Percentiles rank a stretch among this genome's conserved stretches.
Evolutionary conservation across 2,329 filamentous ascomycete genomes (phyloP).

Genomic region (Ophiostoma himal-ulmi): DNA sequence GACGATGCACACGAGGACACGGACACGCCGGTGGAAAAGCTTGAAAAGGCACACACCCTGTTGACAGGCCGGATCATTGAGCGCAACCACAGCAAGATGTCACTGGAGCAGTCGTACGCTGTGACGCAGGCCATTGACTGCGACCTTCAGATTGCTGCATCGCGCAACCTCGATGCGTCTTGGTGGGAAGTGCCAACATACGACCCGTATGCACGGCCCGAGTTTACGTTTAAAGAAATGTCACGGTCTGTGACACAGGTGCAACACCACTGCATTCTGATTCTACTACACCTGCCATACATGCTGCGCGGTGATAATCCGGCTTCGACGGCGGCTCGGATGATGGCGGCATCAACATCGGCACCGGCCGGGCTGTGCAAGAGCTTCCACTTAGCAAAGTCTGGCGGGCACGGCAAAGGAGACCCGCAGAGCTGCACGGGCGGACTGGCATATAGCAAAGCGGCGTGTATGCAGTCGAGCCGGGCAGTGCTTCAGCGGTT

Average conservation of each 20-base stretch:
- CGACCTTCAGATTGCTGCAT: conserved; percentile 41
- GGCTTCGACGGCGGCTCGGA: conserved; percentile 23
- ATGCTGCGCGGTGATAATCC: conserved; percentile 36
- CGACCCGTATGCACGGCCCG: conserved; percentile 25
- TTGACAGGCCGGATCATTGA: conserved; percentile 43
- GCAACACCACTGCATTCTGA: conserved; percentile 45
- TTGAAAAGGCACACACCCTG: conserved; percentile 42
- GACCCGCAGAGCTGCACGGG: neutral
- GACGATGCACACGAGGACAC: conserved; percentile 16
- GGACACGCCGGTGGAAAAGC: conserved; percentile 37
- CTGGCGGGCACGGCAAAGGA: neutral
- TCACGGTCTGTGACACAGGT: conserved; percentile 43
- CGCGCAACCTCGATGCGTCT: conserved; percentile 36
- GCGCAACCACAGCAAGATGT: conserved; percentile 42
- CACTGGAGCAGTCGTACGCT: conserved; percentile 36
- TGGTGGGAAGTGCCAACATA: conserved; percentile 45
- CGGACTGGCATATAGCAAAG: conserved; percentile 43
- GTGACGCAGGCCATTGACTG: conserved; percentile 42
- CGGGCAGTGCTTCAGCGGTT: conserved; percentile 47
- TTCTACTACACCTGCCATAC: conserved; percentile 51
- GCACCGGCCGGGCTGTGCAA: neutral
- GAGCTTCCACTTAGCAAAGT: neutral
- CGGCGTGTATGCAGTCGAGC: conserved; percentile 44
- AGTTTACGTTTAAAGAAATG: conserved; percentile 32
- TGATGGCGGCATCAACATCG: neutral